Evolutionary conservation across 257 asterid genomes (phyloP).

Genomic region (Phtheirospermum japonicum): DNA sequence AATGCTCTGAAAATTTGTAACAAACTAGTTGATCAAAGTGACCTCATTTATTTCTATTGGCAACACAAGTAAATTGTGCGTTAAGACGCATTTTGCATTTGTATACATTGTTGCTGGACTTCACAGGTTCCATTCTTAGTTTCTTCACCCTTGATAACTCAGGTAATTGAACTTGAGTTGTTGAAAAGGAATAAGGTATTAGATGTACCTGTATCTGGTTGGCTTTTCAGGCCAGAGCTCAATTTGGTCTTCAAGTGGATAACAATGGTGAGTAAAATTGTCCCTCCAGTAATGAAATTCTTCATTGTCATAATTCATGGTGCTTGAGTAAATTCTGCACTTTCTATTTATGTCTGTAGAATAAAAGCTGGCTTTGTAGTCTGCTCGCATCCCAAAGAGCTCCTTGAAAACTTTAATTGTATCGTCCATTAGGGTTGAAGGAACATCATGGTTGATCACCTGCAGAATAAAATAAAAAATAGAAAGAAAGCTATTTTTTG

Average conservation of each 20-base stretch:
- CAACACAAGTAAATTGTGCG: slow-evolving; percentile 4
- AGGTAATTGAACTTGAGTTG: no score
- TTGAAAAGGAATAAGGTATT: no score
- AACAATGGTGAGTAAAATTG: slow-evolving; percentile 53
- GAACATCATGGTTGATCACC: slow-evolving; percentile 63
- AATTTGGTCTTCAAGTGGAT: slow-evolving; percentile 48
- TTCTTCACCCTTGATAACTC: no score
- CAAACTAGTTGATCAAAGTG: slow-evolving; percentile 33
- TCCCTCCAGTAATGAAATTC: slow-evolving; percentile 64
- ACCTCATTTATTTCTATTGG: slow-evolving; percentile 26
- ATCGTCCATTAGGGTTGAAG: no score
- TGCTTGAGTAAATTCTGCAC: slow-evolving; percentile 58
- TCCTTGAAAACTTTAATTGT: no score
- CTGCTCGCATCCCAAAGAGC: no score
- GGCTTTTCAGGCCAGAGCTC: slow-evolving; percentile 26
- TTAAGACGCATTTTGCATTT: slow-evolving; percentile 15
- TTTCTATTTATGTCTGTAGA: slow-evolving; percentile 29
- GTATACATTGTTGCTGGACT: no score
- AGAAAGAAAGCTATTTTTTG: no score
- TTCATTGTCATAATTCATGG: slow-evolving; percentile 43
- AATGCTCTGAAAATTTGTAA: slow-evolving; percentile 64
- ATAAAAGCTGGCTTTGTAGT: slow-evolving; percentile 40
- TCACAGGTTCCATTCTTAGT: no score
- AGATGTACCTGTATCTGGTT: background rate
- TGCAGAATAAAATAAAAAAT: slow-evolving; percentile 11